These are phyloP conservation scores for Orbilia blumenaviensis DNA, from an alignment of 2,329 filamentous ascomycete genomes.

Conservation along the genomic window DNA sequence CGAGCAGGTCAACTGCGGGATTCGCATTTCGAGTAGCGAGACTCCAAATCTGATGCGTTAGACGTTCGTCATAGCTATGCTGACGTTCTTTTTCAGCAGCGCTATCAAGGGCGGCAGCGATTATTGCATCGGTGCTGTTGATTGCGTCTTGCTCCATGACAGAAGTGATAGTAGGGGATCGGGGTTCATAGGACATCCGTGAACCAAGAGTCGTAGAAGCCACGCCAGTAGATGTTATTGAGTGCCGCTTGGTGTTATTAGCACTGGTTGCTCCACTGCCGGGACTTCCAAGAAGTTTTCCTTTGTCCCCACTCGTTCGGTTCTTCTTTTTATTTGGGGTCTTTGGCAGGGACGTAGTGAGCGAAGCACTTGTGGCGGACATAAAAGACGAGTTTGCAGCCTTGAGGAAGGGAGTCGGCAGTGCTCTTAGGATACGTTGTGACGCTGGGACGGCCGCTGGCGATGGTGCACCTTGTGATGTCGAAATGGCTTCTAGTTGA, in stretches of 20 bases:
- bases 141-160: slow-evolving; percentile 56
- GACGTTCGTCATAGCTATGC: slow-evolving; percentile 78
- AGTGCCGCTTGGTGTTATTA: slow-evolving; percentile 60
- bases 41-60: slow-evolving; percentile 95
- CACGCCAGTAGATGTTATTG: slow-evolving; percentile 54
- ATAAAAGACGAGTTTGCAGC: slow-evolving; percentile 97
- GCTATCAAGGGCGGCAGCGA: slow-evolving; percentile 69
- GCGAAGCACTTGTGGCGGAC: slow-evolving; percentile 85
- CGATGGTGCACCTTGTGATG: slow-evolving; percentile 65
- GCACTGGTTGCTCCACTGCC: slow-evolving; percentile 60
- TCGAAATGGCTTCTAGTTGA: slow-evolving; percentile 80
- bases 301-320: slow-evolving; percentile 66
- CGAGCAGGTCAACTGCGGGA: slow-evolving; percentile 88
- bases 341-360: slow-evolving; percentile 80
- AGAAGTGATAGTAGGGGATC: slow-evolving; percentile 56
- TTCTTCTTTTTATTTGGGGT: slow-evolving; percentile 60
- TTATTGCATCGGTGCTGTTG: slow-evolving; percentile 58
- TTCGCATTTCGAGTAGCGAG: slow-evolving; percentile 90
- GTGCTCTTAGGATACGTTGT: slow-evolving; percentile 85
- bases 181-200: slow-evolving; percentile 49
- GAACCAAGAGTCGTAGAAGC: slow-evolving; percentile 40
- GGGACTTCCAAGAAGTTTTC: slow-evolving; percentile 65
- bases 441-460: slow-evolving; percentile 75
- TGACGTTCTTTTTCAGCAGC: slow-evolving; percentile 77
- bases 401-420: slow-evolving; percentile 89